Percentiles rank a stretch among this genome's conserved stretches.
Conservation (phyloP, 2,329 filamentous ascomycete species). For the Teratosphaeria epicoccoides region DNA sequence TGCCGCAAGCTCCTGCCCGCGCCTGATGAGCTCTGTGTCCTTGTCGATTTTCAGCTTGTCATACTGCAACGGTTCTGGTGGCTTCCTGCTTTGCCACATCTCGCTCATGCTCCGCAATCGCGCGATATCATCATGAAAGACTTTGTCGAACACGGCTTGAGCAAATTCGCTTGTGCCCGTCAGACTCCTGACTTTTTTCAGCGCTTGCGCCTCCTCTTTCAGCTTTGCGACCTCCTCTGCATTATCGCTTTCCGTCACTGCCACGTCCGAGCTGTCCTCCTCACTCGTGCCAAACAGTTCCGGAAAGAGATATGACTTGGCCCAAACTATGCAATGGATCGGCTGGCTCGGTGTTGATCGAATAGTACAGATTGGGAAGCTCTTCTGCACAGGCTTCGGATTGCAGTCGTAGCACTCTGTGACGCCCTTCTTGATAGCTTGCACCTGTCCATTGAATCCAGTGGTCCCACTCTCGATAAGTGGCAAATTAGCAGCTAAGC, state of each 20-base stretch:
- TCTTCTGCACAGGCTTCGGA: constrained; percentile 79
- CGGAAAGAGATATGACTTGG: constrained; percentile 88
- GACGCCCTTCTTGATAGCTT: constrained; percentile 76
- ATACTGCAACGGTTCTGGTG: constrained; percentile 65
- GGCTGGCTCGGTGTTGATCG: constrained; percentile 91
- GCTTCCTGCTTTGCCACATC: constrained; percentile 82
- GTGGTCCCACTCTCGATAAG: constrained; percentile 95
- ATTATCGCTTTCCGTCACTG: constrained; percentile 77
- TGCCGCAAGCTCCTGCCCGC: constrained; percentile 42
- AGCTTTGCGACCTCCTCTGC: constrained; percentile 80
- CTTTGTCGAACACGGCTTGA: constrained; percentile 79
- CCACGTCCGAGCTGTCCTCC: constrained; percentile 68
- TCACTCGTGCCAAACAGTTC: constrained; percentile 91
- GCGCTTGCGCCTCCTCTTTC: constrained; percentile 67
- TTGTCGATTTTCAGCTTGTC: constrained; percentile 35
- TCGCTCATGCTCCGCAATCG: constrained; percentile 79
- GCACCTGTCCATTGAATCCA: constrained; percentile 94
- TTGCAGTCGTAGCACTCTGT: constrained; percentile 97
- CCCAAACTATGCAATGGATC: constrained; percentile 99
- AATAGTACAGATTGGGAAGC: constrained; percentile 93
- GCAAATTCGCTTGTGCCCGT: constrained; percentile 71
- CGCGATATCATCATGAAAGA: constrained; percentile 76
- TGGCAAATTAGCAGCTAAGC: constrained; percentile 77
- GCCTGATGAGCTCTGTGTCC: constrained; percentile 14
- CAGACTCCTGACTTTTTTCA: constrained; percentile 71